Conservation (phyloP, 768 basidiomycete genomes). For the Rhodosporidiobolus sp. region DNA sequence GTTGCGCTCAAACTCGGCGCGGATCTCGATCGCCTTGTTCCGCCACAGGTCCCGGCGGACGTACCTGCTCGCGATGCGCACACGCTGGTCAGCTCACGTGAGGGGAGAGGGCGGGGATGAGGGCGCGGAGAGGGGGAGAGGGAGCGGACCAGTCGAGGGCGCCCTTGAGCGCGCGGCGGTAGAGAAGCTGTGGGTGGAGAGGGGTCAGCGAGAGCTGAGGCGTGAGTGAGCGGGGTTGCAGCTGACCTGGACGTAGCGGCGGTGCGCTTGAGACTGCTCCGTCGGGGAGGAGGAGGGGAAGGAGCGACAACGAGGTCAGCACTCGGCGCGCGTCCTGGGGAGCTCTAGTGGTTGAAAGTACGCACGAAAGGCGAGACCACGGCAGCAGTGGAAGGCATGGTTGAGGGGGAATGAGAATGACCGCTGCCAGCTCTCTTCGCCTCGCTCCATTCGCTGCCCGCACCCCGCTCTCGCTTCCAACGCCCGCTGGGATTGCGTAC, state of each 20-base stretch:
- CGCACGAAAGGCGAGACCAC: slow-evolving; percentile 32
- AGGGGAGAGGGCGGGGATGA: background rate
- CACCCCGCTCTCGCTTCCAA: background rate
- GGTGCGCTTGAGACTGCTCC: slow-evolving; percentile 39
- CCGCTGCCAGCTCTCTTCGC: background rate
- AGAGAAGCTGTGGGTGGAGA: slow-evolving; percentile 68
- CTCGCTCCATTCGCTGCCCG: background rate
- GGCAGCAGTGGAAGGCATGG: slow-evolving; percentile 18
- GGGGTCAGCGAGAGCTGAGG: background rate
- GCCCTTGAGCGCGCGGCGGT: slow-evolving; percentile 80
- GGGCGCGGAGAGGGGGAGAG: background rate
- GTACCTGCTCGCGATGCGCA: slow-evolving; percentile 50
- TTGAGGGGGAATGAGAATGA: background rate
- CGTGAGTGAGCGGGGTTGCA: background rate
- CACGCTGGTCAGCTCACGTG: background rate
- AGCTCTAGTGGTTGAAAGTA: background rate
- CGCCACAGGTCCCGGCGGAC: slow-evolving; percentile 82
- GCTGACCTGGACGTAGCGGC: slow-evolving; percentile 40
- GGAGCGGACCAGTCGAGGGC: slow-evolving; percentile 75
- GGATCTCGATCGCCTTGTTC: slow-evolving; percentile 73
- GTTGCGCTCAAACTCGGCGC: slow-evolving; percentile 90
- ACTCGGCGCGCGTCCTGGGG: rapidly evolving
- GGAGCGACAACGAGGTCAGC: slow-evolving; percentile 1
- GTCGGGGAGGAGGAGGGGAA: background rate
- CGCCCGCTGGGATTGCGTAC: background rate